These are phyloP conservation scores for Phialophora expanda DNA, from an alignment of 2,329 filamentous ascomycete genomes.

Conservation along the genomic window DNA sequence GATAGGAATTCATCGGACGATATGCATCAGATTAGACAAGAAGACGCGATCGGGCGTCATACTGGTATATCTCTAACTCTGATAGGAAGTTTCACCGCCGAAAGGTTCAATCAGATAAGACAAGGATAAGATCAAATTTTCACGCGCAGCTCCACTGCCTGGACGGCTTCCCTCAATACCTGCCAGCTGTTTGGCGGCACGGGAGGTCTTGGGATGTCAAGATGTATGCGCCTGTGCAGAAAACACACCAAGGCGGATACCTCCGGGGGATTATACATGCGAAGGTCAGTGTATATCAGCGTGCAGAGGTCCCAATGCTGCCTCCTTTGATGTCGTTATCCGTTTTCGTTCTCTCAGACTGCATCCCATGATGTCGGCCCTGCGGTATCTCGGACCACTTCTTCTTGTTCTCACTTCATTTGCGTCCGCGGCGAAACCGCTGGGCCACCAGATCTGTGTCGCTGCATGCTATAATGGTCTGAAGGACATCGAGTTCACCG, in stretches of 20 bases:
- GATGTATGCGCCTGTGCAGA: not conserved
- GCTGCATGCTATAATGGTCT: slow-evolving; percentile 3
- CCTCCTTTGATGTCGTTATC: not conserved
- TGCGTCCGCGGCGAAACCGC: not conserved
- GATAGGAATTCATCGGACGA: not conserved
- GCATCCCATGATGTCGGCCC: not conserved
- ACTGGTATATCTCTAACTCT: not conserved
- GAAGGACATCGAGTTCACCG: not conserved
- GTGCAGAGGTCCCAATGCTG: not conserved
- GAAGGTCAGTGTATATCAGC: not conserved
- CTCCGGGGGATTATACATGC: not conserved
- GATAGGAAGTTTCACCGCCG: slow-evolving; percentile 2
- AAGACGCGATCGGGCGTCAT: not conserved
- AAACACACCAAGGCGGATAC: not conserved
- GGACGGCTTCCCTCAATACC: not conserved
- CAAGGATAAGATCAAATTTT: slow-evolving; percentile 12
- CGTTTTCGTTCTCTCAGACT: not conserved
- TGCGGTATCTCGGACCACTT: not conserved
- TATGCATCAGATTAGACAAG: slow-evolving; percentile 6
- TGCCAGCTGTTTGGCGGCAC: not conserved
- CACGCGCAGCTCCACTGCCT: not conserved
- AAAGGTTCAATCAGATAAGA: slow-evolving; percentile 3
- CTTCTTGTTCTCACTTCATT: not conserved
- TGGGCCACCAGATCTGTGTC: not conserved
- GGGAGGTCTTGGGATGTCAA: not conserved